These are phyloP conservation scores for Blastomyces emzantsi DNA, from an alignment of 2,329 filamentous ascomycete species.

Conservation along the genomic window DNA sequence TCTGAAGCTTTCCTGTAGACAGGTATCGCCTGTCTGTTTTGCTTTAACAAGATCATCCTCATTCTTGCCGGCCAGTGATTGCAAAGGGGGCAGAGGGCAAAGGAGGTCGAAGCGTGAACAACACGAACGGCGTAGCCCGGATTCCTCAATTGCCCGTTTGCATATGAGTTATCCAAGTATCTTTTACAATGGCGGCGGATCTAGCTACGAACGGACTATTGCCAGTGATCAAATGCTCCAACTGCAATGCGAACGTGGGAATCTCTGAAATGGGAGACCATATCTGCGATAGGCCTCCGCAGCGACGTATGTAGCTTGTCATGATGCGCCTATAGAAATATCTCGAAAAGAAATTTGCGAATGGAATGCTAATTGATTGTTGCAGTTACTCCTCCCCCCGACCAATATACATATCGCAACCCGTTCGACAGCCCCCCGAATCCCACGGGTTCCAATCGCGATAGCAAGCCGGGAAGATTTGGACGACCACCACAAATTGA, in stretches of 20 bases:
- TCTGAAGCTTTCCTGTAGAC: neutral
- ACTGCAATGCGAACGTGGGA: slow-evolving; percentile 66
- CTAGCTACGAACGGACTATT: slow-evolving; percentile 54
- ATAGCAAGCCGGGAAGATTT: slow-evolving; percentile 37
- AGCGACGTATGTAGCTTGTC: slow-evolving; percentile 19
- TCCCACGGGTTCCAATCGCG: slow-evolving; percentile 21
- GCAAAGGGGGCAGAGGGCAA: neutral
- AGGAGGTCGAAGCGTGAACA: neutral
- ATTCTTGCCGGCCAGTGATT: neutral
- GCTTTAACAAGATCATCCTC: too few relatives aligned
- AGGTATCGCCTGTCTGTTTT: neutral
- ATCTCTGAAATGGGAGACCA: slow-evolving; percentile 84
- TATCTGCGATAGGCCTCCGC: slow-evolving; percentile 48
- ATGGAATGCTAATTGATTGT: slow-evolving; percentile 5
- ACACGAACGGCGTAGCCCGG: neutral
- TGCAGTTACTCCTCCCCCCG: slow-evolving; percentile 9
- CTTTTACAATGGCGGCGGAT: slow-evolving; percentile 6
- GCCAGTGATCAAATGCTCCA: slow-evolving; percentile 81
- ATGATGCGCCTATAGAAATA: slow-evolving; percentile 5
- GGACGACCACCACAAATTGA: slow-evolving; percentile 48
- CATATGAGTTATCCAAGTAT: slow-evolving; percentile 6
- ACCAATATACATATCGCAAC: slow-evolving; percentile 19
- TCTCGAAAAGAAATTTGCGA: neutral
- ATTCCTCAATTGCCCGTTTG: neutral
- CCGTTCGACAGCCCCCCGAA: slow-evolving; percentile 18